A percentile compares a stretch with the other conserved stretches of the same genome.
Evolutionary conservation across 2,329 filamentous ascomycete genomes (phyloP).

Genomic region (Chaetomiaceae sp.): DNA sequence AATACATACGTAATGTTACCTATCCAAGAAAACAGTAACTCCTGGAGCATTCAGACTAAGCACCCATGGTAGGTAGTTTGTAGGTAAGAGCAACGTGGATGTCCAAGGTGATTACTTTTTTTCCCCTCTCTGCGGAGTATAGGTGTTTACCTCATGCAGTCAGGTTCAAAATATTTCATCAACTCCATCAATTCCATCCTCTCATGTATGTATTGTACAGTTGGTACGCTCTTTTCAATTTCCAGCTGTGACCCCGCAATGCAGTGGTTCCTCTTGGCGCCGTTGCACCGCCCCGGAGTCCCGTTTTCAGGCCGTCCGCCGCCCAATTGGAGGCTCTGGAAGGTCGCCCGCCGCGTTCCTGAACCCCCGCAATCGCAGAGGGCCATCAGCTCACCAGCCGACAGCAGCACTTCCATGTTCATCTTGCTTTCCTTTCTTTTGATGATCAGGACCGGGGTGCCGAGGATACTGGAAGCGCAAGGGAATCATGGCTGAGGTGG

Average conservation of each 20-base stretch:
- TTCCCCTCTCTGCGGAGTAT: too few relatives aligned
- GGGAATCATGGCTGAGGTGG: conserved; percentile 70
- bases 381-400: neutral
- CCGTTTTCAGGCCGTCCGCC: too few relatives aligned
- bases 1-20: neutral
- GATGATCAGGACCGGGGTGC: conserved; percentile 19
- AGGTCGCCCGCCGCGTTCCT: conserved; percentile 1
- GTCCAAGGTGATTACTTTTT: too few relatives aligned
- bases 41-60: too few relatives aligned
- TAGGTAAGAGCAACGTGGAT: too few relatives aligned
- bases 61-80: too few relatives aligned
- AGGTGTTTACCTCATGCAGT: too few relatives aligned
- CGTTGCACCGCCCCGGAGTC: too few relatives aligned
- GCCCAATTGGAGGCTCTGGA: conserved; percentile 16
- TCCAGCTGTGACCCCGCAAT: neutral
- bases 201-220: too few relatives aligned
- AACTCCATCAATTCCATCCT: too few relatives aligned
- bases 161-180: too few relatives aligned
- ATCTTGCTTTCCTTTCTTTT: conserved; percentile 6
- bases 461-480: conserved; percentile 13
- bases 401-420: conserved; percentile 14
- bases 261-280: neutral
- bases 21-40: too few relatives aligned
- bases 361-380: conserved; percentile 7
- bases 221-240: neutral